Conservation (phyloP, 257 asterid species). For the Solanum pennellii region DNA sequence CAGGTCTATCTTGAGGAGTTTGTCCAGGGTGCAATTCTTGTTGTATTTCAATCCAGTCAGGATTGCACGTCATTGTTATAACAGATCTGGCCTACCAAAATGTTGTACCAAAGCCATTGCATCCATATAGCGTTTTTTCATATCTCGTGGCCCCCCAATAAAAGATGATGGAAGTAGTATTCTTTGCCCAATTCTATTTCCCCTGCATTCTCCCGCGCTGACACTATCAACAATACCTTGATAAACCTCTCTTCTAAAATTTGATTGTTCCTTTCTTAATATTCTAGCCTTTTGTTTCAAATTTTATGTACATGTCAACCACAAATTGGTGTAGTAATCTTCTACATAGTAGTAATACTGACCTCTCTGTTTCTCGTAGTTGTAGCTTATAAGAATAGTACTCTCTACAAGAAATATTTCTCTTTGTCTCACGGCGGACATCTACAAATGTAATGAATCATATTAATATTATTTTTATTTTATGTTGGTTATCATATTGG, state of each 20-base stretch:
- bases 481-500: neutral
- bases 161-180: too few species aligned
- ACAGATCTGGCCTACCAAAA: neutral
- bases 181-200: too few species aligned
- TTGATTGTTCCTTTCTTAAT: neutral
- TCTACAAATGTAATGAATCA: neutral
- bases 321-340: neutral
- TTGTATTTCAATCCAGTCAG: too few species aligned
- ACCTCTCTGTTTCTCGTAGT: neutral
- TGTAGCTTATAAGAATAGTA: too few species aligned
- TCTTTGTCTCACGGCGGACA: neutral
- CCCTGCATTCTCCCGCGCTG: too few species aligned
- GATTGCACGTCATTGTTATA: neutral
- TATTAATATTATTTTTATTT: too few species aligned
- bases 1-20: neutral
- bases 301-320: neutral
- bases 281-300: neutral
- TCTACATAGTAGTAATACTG: neutral
- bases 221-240: too few species aligned
- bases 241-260: too few species aligned
- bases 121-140: too few species aligned
- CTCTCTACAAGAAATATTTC: neutral
- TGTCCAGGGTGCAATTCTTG: rapidly evolving
- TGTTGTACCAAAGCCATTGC: too few species aligned
- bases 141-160: too few species aligned